Base-by-base conservation (phyloP, 805 yeast genomes). In the Yarrowia sp. region DNA sequence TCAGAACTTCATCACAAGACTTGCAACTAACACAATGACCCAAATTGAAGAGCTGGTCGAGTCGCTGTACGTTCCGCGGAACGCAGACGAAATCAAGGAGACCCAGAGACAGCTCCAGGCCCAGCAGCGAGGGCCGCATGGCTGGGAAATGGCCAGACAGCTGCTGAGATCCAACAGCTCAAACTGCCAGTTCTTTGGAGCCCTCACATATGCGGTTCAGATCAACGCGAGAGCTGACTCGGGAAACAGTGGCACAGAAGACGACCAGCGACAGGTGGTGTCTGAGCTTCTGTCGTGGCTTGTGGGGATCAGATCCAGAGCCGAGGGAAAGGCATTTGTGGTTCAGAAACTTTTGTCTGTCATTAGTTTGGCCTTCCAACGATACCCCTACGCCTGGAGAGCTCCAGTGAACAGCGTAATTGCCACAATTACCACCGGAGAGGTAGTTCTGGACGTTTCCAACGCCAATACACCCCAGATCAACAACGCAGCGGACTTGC, bases 181-280 rank as follows among this genome's bases (percentile, higher is more conserved):
- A 33, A 73, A 77, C 50, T 75, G 77, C 43, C 85, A 86, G 73
- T 91, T 88, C 75, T 88, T 91, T 73, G 97, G 96, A 0, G 96
- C 96, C 0, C 81, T 90, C 68, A 91, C 97, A 0, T 86, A 85
- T 69, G 84, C 91, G 0, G 95, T 91, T 5, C 80, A 83, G 70
- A 76, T 89, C 52, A 85, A 66, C 38, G 69, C 66, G 34, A 42
- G 50, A 9, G 44, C 44, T 4, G 68, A 61, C 39, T 39, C 65
- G 33, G 64, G 64, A 2, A 43, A 58, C 39, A 52, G 60, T 17
- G 42, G 40, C 10, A 53, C 69, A 4, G 67, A 58, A 8, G 46
- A 61, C 9, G 69, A 68, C 44, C 63, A 65, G 19, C 55, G 44
- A n/a, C 66, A 65, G 43, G 38, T 72, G 36, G 38, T 70, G 10